A percentile compares a stretch with the other conserved stretches of the same genome.
phyloP scores from a whole-genome alignment of 495 filamentous ascomycete genomes.

The Aspergillus ostianus region DNA sequence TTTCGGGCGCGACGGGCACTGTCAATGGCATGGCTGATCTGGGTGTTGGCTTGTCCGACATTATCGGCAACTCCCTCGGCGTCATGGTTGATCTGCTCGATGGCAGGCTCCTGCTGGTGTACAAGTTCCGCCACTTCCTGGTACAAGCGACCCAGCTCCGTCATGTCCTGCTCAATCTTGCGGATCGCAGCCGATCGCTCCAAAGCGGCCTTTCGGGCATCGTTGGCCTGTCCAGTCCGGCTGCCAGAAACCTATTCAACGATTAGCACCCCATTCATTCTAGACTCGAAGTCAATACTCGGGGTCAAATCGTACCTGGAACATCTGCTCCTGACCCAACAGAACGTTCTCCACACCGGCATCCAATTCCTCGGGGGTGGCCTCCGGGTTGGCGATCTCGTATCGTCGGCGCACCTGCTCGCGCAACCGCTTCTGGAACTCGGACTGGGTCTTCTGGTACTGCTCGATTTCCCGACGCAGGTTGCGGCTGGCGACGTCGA shows the following conservation, averaged over 20 bases:
- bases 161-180: conserved; percentile 85
- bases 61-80: conserved; percentile 76
- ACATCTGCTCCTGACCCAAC: conserved; percentile 69
- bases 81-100: conserved; percentile 76
- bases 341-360: conserved; percentile 70
- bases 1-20: conserved; percentile 77
- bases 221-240: conserved; percentile 76
- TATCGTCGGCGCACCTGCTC: conserved; percentile 86
- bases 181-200: conserved; percentile 85
- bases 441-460: conserved; percentile 74
- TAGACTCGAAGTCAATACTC: conserved; percentile 8
- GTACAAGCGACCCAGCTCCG: conserved; percentile 80
- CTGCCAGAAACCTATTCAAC: conserved; percentile 56
- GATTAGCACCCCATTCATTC: conserved; percentile 20
- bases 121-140: conserved; percentile 80
- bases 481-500: conserved; percentile 73
- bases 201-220: conserved; percentile 71
- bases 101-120: conserved; percentile 73
- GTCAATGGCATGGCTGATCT: conserved; percentile 72
- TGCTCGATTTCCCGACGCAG: conserved; percentile 73
- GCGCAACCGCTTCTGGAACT: conserved; percentile 72
- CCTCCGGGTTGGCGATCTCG: conserved; percentile 83
- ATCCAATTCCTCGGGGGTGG: conserved; percentile 74
- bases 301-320: conserved; percentile 49
- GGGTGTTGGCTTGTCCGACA: conserved; percentile 73